Conservation (phyloP, 768 basidiomycete genomes). For the Cubamyces sp. region DNA sequence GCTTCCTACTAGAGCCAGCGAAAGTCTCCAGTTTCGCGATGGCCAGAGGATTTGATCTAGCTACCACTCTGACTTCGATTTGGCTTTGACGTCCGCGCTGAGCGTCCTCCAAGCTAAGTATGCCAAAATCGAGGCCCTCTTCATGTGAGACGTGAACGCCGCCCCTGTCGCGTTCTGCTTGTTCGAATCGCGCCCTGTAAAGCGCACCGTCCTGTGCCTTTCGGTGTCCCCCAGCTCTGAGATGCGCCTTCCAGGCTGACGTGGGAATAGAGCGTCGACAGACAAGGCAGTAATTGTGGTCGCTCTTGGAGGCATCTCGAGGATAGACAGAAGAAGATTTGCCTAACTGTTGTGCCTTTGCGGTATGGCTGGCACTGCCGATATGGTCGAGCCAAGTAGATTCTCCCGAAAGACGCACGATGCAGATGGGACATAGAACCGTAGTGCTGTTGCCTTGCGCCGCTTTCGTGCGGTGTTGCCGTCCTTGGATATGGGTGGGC, state of each 20-base stretch:
- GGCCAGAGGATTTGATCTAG: neutral
- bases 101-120: slow-evolving; percentile 25
- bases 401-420: neutral
- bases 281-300: neutral
- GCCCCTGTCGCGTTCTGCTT: neutral
- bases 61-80: slow-evolving; percentile 7
- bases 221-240: neutral
- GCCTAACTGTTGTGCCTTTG: neutral
- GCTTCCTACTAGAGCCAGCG: neutral
- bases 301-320: neutral
- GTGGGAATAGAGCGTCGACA: neutral
- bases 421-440: slow-evolving; percentile 22
- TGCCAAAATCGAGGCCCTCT: slow-evolving; percentile 31
- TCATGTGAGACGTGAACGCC: slow-evolving; percentile 17
- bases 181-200: neutral
- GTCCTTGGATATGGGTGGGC: slow-evolving; percentile 16
- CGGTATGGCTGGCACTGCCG: neutral
- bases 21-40: neutral
- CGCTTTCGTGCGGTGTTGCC: slow-evolving; percentile 13
- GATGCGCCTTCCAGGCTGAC: neutral
- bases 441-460: neutral
- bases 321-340: neutral
- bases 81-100: neutral
- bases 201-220: neutral
- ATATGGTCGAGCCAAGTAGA: neutral